Percentiles rank a stretch among this genome's conserved stretches.
phyloP scores from a whole-genome alignment of 371 early-diverging fungal genomes.

The Sporodiniella umbellata region DNA sequence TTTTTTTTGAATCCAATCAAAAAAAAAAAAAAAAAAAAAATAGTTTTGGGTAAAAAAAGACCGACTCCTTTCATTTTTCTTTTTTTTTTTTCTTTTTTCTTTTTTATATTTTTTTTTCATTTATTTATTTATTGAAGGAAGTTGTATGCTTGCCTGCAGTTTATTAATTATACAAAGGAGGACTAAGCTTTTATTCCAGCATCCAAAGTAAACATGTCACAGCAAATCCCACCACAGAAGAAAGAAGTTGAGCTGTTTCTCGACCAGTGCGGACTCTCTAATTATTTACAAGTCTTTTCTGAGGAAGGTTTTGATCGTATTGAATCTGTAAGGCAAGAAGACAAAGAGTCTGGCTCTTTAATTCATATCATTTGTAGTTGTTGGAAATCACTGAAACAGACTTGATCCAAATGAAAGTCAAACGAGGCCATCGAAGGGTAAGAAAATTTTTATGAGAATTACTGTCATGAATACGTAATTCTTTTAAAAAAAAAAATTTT shows the following conservation, averaged over 20 bases:
- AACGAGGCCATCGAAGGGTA: slow-evolving; percentile 53
- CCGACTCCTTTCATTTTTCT: not conserved
- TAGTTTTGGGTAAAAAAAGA: too few relatives aligned
- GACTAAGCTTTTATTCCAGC: not conserved
- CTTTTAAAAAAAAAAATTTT: too few relatives aligned
- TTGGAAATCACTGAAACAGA: slow-evolving; percentile 49
- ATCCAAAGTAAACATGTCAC: not conserved
- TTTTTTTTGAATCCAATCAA: too few relatives aligned
- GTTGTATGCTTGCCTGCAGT: not conserved
- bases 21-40: too few relatives aligned
- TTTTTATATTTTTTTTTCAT: not conserved
- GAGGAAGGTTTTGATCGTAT: slow-evolving; percentile 44
- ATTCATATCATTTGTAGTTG: slow-evolving; percentile 21
- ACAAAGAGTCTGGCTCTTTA: not conserved
- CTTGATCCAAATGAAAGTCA: slow-evolving; percentile 46
- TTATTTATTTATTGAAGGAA: not conserved
- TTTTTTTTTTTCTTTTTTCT: not conserved
- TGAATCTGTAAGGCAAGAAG: slow-evolving; percentile 35
- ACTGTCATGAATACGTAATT: too few relatives aligned
- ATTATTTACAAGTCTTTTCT: slow-evolving; percentile 30
- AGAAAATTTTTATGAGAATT: too few relatives aligned
- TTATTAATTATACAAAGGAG: not conserved
- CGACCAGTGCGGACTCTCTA: slow-evolving; percentile 22
- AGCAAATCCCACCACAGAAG: not conserved
- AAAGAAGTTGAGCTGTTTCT: slow-evolving; percentile 25